Evolutionary conservation across 2,329 filamentous ascomycete species (phyloP).

Genomic region (Ophiocordyceps camponoti-leonardi): DNA sequence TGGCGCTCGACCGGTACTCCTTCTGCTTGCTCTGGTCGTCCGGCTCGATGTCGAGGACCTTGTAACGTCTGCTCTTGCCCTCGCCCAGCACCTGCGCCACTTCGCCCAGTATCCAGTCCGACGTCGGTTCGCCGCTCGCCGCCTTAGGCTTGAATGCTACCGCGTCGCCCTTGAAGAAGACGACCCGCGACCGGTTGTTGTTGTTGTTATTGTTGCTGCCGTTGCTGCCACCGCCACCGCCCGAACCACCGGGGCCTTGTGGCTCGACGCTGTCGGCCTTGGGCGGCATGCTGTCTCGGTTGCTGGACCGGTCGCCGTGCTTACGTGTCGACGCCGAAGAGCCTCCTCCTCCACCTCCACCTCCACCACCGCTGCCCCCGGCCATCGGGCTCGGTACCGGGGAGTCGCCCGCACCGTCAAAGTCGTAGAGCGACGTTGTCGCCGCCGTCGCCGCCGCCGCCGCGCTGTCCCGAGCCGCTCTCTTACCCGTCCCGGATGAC

Average conservation of each 20-base stretch:
- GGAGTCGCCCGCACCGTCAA: constrained; percentile 26
- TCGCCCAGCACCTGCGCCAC: constrained; percentile 62
- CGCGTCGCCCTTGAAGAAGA: constrained; percentile 44
- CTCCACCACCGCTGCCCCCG: too few species aligned
- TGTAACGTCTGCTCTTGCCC: constrained; percentile 61
- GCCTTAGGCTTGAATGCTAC: constrained; percentile 49
- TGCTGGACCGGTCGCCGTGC: constrained; percentile 14
- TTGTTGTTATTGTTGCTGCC: constrained; percentile 2
- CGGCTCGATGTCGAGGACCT: constrained; percentile 64
- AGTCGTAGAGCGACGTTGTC: constrained; percentile 23
- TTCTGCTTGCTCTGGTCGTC: constrained; percentile 50
- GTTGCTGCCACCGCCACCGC: constrained; percentile 3
- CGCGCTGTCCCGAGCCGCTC: constrained; percentile 7
- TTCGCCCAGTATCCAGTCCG: constrained; percentile 60
- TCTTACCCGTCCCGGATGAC: constrained; percentile 7
- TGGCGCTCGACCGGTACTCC: constrained; percentile 54
- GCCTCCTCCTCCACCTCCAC: too few species aligned
- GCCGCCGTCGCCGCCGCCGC: constrained; percentile 7
- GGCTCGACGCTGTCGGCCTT: constrained; percentile 39
- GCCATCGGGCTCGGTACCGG: constrained; percentile 26
- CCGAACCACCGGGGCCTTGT: constrained; percentile 1
- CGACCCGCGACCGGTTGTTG: constrained; percentile 30
- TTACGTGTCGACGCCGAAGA: constrained; percentile 1
- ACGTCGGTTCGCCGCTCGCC: constrained; percentile 24
- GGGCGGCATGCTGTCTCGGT: constrained; percentile 31